phyloP scores from a whole-genome alignment of 192 early-diverging fungal genomes.

The Coemansia sp. region DNA sequence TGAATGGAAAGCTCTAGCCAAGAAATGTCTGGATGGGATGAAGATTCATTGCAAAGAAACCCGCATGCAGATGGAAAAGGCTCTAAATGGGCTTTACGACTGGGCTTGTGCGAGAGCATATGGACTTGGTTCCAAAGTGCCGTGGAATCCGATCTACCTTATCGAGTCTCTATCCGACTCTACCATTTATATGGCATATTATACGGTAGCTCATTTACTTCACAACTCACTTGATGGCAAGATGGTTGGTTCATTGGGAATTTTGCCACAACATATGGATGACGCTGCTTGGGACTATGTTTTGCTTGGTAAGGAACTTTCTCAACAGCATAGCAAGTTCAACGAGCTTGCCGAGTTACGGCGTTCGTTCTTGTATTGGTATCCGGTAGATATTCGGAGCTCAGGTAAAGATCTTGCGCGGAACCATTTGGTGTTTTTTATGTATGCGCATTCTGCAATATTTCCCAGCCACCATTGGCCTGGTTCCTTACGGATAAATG shows the following conservation, averaged over 20 bases:
- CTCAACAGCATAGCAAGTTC: constrained; percentile 54
- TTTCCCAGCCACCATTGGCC: constrained; percentile 95
- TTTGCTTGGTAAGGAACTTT: constrained; percentile 64
- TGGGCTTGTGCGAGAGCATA: constrained; percentile 96
- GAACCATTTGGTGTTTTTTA: constrained; percentile 96
- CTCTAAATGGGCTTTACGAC: constrained; percentile 89
- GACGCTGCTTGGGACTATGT: constrained; percentile 92
- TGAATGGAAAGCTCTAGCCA: constrained; percentile 72
- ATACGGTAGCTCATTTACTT: constrained; percentile 91
- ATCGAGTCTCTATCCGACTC: constrained; percentile 97
- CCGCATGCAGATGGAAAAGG: constrained; percentile 78
- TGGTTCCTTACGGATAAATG: constrained; percentile 79
- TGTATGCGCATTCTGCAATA: constrained; percentile 95
- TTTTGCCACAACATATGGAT: constrained; percentile 83
- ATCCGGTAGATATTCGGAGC: constrained; percentile 92
- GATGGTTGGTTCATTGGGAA: constrained; percentile 69
- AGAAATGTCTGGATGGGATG: constrained; percentile 76
- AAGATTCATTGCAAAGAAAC: constrained; percentile 80
- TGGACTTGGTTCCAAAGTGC: constrained; percentile 88
- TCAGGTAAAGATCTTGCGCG: constrained; percentile 96
- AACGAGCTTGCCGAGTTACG: constrained; percentile 73
- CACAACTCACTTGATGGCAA: constrained; percentile 86
- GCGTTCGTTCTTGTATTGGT: constrained; percentile 96
- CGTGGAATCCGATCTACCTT: constrained; percentile 89
- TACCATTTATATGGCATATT: constrained; percentile 99